Conservation (phyloP, 257 asterid genomes). For the Solanum megistacrolobum region DNA sequence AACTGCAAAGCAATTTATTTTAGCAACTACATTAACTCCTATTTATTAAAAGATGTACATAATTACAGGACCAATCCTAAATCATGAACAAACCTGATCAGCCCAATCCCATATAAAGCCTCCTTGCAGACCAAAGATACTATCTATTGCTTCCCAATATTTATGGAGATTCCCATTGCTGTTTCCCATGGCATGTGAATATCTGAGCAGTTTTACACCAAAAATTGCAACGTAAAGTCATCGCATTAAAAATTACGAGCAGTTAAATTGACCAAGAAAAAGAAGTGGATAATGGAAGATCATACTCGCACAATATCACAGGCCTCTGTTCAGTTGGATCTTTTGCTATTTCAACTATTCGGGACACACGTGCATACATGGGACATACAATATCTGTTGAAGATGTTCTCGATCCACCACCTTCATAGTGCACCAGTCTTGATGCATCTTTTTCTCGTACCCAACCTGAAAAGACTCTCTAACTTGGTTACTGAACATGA, state of each 20-base stretch:
- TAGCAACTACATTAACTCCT: background rate
- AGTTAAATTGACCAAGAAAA: background rate
- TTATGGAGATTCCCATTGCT: constrained; percentile 87
- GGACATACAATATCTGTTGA: constrained; percentile 98
- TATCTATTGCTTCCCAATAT: constrained; percentile 98
- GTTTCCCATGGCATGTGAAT: constrained; percentile 96
- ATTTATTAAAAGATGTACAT: background rate
- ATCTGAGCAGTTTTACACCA: constrained; percentile 29
- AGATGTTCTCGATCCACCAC: constrained; percentile 84
- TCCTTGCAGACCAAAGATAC: constrained; percentile 95
- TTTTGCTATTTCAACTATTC: constrained; percentile 70
- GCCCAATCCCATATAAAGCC: constrained; percentile 99
- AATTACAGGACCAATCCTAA: background rate
- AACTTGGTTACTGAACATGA: background rate
- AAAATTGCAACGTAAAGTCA: background rate
- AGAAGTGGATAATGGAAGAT: constrained; percentile 8
- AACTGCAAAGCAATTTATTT: background rate
- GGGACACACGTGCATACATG: constrained; percentile 95
- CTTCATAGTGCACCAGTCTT: constrained; percentile 86
- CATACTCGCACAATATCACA: constrained; percentile 94
- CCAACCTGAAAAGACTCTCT: constrained; percentile 54
- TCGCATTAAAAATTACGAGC: background rate
- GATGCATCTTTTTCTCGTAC: constrained; percentile 80
- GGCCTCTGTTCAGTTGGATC: constrained; percentile 91
- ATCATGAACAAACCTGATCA: constrained; percentile 62